Evolutionary conservation across 768 basidiomycete species (phyloP), one percentile per base, ranked within the genome.

Genomic region (Rhodocollybia butyracea): DNA sequence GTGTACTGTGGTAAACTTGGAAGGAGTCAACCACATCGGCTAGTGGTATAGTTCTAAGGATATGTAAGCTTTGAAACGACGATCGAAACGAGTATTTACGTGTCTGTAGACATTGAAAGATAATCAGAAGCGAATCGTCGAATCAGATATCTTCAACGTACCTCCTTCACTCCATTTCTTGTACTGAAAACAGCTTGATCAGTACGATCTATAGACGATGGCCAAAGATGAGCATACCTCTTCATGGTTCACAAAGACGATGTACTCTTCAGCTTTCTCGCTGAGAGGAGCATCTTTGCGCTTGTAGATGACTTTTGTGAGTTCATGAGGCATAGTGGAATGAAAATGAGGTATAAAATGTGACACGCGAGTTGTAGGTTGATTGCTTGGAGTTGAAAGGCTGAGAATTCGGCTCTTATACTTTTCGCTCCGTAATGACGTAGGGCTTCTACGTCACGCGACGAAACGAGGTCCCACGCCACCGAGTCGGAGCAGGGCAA

Each of bases 11-110:
- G 69, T 86, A 88, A 55, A 94, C 74, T 32, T 77, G 63, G 74
- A 88, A 94, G 3, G 89, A 86, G 62, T 91, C 91, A n/a, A 94
- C 87, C 43, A 94, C 84, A 1, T 84, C 75, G n/a, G 82, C 69
- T 12, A 94, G 72, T 41, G 89, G 81, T 58, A 91, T 83, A 22
- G 88, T 70, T 38, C 88, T 90, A 62, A 3, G 27, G 11, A 34
- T 51, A 45, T 54, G 39, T 61, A 60, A 60, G 32, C 56, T 57
- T 17, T 19, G 22, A 46, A 22, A 46, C n/a, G 24, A 13, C 27
- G 7, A 30, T 11, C 4, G 45, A 55, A 19, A 17, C 10, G 52
- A 7, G 55, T 54, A 73, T 73, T 80, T 81, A 91, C 89, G 76
- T 87, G 80, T 89, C 89, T 88, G 63, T 36, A 58, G 62, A 59